Conservation (phyloP, 495 filamentous ascomycete species). For the Podospora tetraspora region DNA sequence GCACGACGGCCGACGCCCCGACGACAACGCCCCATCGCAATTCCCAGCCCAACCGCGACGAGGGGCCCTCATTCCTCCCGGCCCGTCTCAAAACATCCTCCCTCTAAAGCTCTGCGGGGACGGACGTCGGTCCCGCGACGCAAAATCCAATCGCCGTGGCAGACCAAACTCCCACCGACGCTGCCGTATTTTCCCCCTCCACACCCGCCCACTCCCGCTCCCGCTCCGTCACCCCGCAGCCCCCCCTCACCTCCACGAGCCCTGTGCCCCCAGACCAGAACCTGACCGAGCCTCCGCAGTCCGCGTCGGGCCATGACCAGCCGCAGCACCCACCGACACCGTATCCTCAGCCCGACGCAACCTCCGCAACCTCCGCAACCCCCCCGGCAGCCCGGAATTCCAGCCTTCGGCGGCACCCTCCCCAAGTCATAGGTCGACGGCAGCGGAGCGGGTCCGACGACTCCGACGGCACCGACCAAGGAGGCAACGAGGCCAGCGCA, state of each 20-base stretch:
- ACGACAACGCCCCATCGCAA: neutral
- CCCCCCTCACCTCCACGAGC: conserved; percentile 29
- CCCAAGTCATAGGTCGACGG: conserved; percentile 27
- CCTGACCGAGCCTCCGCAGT: conserved; percentile 20
- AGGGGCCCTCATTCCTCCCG: conserved; percentile 7
- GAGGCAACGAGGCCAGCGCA: conserved; percentile 11
- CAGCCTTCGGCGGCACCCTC: conserved; percentile 11
- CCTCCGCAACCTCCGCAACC: neutral
- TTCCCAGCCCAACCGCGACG: conserved; percentile 7
- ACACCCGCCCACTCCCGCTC: conserved; percentile 40
- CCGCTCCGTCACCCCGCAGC: conserved; percentile 38
- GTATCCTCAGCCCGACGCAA: neutral
- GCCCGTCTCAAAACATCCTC: neutral
- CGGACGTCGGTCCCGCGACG: conserved; percentile 27
- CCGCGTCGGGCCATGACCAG: conserved; percentile 11
- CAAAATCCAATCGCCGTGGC: conserved; percentile 31
- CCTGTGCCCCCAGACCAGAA: conserved; percentile 28
- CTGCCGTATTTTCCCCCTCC: conserved; percentile 23
- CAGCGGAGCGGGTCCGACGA: conserved; percentile 20
- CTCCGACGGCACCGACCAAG: conserved; percentile 22
- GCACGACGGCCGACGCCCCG: neutral
- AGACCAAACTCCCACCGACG: conserved; percentile 29
- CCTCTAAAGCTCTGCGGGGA: conserved; percentile 23
- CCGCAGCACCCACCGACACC: neutral
- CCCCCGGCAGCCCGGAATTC: neutral